These are phyloP conservation scores for Trypanosoma mega DNA, from an alignment of 208 protist genomes.

Conservation along the genomic window DNA sequence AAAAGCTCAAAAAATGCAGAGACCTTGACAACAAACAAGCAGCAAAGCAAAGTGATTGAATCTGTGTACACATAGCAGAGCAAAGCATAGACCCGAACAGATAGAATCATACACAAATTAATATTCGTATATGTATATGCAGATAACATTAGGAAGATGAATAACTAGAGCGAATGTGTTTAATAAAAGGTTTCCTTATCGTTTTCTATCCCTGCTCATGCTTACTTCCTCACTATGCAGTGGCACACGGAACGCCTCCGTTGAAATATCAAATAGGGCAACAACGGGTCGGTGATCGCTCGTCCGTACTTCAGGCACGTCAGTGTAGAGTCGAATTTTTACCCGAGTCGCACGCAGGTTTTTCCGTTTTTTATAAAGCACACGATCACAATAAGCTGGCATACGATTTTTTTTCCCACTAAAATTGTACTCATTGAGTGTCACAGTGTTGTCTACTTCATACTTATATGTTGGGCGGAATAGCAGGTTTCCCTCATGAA, in stretches of 20 bases:
- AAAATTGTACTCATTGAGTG: slow-evolving; percentile 58
- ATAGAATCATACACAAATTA: no score
- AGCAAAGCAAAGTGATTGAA: no score
- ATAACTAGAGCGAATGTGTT: no score
- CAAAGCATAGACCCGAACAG: no score
- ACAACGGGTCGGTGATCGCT: slow-evolving; percentile 88
- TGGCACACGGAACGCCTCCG: slow-evolving; percentile 22
- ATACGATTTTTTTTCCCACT: slow-evolving; percentile 64
- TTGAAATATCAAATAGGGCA: slow-evolving; percentile 73
- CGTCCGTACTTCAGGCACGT: slow-evolving; percentile 70
- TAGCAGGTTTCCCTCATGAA: slow-evolving; percentile 78
- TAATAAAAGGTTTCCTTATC: no score
- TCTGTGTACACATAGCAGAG: no score
- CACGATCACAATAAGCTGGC: slow-evolving; percentile 86
- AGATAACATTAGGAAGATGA: not conserved
- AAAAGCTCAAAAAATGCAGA: no score
- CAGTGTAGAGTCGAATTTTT: slow-evolving; percentile 71
- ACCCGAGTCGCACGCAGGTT: slow-evolving; percentile 35
- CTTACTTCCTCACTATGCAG: not conserved
- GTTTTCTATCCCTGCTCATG: no score
- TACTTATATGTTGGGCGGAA: slow-evolving; percentile 96
- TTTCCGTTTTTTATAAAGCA: slow-evolving; percentile 62
- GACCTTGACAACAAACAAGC: no score
- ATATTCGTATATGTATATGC: not conserved
- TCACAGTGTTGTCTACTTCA: slow-evolving; percentile 39